Evolutionary conservation across 148 eudicot species (phyloP), one percentile per base, ranked within the genome.

Genomic region (Vaccinium corymbosum): DNA sequence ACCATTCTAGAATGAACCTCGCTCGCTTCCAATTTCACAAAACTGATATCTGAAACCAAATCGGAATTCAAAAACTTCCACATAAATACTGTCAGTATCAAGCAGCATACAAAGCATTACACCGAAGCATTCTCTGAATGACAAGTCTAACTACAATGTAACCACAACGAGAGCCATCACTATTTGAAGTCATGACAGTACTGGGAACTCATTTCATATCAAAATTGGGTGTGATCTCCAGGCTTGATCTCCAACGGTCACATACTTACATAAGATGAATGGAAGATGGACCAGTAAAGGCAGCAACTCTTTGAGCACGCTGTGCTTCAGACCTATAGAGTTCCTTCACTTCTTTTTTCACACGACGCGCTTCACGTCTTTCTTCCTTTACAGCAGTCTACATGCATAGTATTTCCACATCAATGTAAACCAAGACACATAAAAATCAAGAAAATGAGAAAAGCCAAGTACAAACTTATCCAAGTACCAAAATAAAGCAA

Each of bases 261-360:
- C 74, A 64, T 77, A 76, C 85, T 91, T 62, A 97, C 94, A 88
- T 90, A 76, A 94, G 94, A 89, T 91, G 99, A 83, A 93, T 92
- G 86, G 98, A 88, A 42, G 99, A 95, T 88, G 98, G 98, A 52
- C 98, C 98, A 48, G 93, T 89, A 82, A 89, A 79, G 57, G 99
- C 98, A 83, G 93, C 96, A 83, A 94, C 96, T 88, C 86, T 93
- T 91, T 97, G 98, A 20, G 99, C 99, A 91, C 86, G 98, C 57
- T 92, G 90, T 56, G 91, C 89, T 90, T 97, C 98, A 62, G 87
- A 84, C 48, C 89, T 92, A 77, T 92, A 97, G 9, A 93, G 85
- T 81, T 85, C 99, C 84, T 93, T 97, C 72, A 86, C 82, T 84
- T 95, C 98, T 83, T 97, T 97, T 85, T 97, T 97, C 85, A 87